Evolutionary conservation across 106 monocot genomes (phyloP), one percentile per base, ranked within the genome.

Genomic region (Iris macrosiphon): DNA sequence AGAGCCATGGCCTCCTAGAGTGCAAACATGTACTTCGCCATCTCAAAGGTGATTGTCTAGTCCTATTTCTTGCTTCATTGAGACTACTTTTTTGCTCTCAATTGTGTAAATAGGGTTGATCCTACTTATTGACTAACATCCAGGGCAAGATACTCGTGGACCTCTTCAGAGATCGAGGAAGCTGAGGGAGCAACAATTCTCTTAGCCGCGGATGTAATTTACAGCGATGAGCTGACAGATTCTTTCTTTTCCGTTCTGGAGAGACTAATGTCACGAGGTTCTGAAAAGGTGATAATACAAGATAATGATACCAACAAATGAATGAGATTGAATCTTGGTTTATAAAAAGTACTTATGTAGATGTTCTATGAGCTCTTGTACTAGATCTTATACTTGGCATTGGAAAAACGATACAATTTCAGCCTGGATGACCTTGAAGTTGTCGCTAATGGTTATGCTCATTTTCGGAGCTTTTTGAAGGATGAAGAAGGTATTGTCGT

Each of bases 371-470:
- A 13, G 12, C 3, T 61, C 49, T 55, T 25, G 12, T 64, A 22
- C 45, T 34, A 96, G 95, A 70, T 89, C 29, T 66, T 96, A 24
- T 96, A 79, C 66, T 65, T 96, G 72, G 79, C 95, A 4, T 62
- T 96, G 65, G 89, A 96, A 70, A 96, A 96, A 68, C 73, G 95
- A 29, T 96, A 82, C 48, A 96, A 96, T 51, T 95, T 96, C 61
- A 82, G 71, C 49, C 41, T 96, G 12, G 69, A 86, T 21, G 95
- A 96, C 24, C 74, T 96, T 11, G 79, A 89, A 49, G 80, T 96
- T 48, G 82, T 89, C 64, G 89, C 82, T 21, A 96, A 96, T 80
- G 95, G 95, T 25, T 96, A 96, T 70, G 61, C 48, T 29, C 85
- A 69, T 60, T 96, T 96, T 52, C 50, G 58, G 67, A 89, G 72